These are phyloP conservation scores for Nothopassalora personata DNA, from an alignment of 2,329 filamentous ascomycete genomes.

Conservation along the genomic window DNA sequence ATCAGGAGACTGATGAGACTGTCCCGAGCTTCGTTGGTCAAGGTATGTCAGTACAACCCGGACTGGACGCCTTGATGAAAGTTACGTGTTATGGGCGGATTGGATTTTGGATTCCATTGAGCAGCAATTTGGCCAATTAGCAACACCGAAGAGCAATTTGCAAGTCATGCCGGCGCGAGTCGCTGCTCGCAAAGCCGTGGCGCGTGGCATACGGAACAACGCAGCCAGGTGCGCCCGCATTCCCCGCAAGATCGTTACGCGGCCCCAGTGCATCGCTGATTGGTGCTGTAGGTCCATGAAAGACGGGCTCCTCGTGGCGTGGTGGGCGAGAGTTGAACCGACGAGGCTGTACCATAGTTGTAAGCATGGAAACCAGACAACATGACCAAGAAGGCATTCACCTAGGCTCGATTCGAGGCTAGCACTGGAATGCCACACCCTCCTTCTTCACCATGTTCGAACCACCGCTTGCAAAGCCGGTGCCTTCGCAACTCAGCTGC, in stretches of 20 bases:
- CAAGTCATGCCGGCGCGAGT: neutral
- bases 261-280: neutral
- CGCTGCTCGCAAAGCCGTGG: neutral
- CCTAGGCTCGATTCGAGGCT: neutral
- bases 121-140: neutral
- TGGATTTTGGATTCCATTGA: neutral
- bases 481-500: conserved; percentile 77
- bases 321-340: neutral
- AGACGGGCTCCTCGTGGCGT: neutral
- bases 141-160: neutral
- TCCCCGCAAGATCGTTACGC: neutral
- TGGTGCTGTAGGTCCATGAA: neutral
- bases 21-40: neutral
- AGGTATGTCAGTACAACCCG: neutral
- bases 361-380: neutral
- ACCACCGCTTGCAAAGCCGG: conserved; percentile 86
- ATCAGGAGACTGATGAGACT: neutral
- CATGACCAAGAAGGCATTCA: neutral
- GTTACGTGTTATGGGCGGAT: neutral
- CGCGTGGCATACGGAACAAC: neutral
- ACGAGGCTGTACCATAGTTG: neutral
- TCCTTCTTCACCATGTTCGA: conserved; percentile 73
- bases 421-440: conserved; percentile 80
- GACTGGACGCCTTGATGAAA: neutral
- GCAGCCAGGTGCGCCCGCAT: neutral